Conservation (phyloP, 306 rosid species). For the cucumber (Cucumis sativus) region Cucumber_9930_V3 NC_026661.2:8196001-8196500, state of each 20-base stretch:
- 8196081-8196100: conserved; percentile 30
- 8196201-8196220: conserved; percentile 36
- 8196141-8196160: conserved; percentile 40
- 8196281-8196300: conserved; percentile 14
- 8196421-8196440: neutral
- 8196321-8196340: conserved; percentile 4
- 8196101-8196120: conserved; percentile 74
- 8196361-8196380: neutral
- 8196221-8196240: conserved; percentile 60
- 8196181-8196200: conserved; percentile 24
- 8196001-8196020: conserved; percentile 60
- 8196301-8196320: neutral
- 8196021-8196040: conserved; percentile 59
- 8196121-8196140: conserved; percentile 46
- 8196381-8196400: neutral
- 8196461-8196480: neutral
- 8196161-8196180: conserved; percentile 37
- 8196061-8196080: conserved; percentile 61
- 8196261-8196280: conserved; percentile 20
- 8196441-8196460: neutral
- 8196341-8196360: neutral
- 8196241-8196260: conserved; percentile 50
- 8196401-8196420: neutral
- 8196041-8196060: conserved; percentile 61
- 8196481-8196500: neutral